Conservation (phyloP, 1,139 yeast species). For the Nakaseomyces glabratus region DNA sequence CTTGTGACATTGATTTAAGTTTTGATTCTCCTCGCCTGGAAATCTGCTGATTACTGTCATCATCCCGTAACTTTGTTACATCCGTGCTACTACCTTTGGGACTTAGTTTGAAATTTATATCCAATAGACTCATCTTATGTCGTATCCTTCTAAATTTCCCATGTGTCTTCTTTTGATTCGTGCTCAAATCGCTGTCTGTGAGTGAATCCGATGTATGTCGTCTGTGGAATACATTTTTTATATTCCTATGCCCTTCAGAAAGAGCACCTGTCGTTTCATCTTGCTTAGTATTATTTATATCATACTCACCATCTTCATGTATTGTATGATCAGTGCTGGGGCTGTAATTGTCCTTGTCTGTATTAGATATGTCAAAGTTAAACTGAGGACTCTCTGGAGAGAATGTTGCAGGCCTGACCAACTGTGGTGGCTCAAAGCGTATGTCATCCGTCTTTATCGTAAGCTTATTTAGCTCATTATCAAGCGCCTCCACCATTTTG, state of each 20-base stretch:
- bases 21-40: constrained; percentile 3
- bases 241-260: background rate
- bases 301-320: too few relatives aligned
- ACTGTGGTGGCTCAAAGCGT: too few relatives aligned
- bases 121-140: constrained; percentile 11
- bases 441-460: constrained; percentile 3
- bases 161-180: constrained; percentile 1
- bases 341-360: too few relatives aligned
- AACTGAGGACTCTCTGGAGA: constrained; percentile 4
- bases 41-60: background rate
- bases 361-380: background rate
- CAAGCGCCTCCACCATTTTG: constrained; percentile 5
- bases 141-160: constrained; percentile 11
- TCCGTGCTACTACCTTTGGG: background rate
- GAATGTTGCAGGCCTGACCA: too few relatives aligned
- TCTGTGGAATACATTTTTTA: constrained; percentile 2
- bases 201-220: constrained; percentile 5
- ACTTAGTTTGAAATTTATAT: constrained; percentile 9
- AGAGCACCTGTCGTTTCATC: constrained; percentile 1
- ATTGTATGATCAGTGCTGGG: too few relatives aligned
- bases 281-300: too few relatives aligned
- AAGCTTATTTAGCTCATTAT: constrained; percentile 2
- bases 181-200: background rate
- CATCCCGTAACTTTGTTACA: background rate
- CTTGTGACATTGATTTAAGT: background rate